phyloP scores from a whole-genome alignment of 805 yeast genomes.

The Schwanniomyces polymorphus region DNA sequence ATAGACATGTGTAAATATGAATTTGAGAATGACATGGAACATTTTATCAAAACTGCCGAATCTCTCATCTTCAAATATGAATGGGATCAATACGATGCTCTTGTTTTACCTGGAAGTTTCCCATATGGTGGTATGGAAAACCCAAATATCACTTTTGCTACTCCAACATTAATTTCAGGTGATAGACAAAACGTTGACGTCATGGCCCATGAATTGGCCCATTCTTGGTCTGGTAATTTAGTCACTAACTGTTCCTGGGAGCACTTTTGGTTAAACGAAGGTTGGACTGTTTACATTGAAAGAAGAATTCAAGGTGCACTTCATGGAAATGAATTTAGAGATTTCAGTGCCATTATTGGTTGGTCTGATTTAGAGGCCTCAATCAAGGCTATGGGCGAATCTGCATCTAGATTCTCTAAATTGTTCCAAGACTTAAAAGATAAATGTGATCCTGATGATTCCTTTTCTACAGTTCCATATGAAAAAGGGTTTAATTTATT shows the following conservation, averaged over 20 bases:
- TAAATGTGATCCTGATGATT: conserved; percentile 82
- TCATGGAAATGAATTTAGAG: conserved; percentile 79
- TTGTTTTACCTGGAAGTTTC: conserved; percentile 72
- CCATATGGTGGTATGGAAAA: conserved; percentile 97
- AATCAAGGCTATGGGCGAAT: conserved; percentile 61
- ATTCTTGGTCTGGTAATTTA: conserved; percentile 89
- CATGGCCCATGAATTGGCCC: conserved; percentile 90
- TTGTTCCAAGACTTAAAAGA: conserved; percentile 72
- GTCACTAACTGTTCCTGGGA: conserved; percentile 92
- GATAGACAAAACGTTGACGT: conserved; percentile 87
- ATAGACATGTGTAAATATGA: conserved; percentile 73
- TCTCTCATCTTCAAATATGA: conserved; percentile 73
- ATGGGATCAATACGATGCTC: conserved; percentile 80
- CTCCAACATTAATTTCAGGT: conserved; percentile 83
- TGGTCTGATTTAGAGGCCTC: conserved; percentile 79
- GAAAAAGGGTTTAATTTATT: conserved; percentile 86
- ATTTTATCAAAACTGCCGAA: conserved; percentile 78
- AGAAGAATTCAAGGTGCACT: conserved; percentile 75
- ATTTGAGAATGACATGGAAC: conserved; percentile 78
- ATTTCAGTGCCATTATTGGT: conserved; percentile 82
- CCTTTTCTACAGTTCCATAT: conserved; percentile 85
- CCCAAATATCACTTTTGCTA: conserved; percentile 86
- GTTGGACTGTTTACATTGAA: conserved; percentile 93
- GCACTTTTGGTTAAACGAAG: conserved; percentile 93
- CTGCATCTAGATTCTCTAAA: conserved; percentile 52